Evolutionary conservation across 73 alveolate species (phyloP), one percentile per base, ranked within the genome.

Genomic region (Paraurostyla sp.): DNA sequence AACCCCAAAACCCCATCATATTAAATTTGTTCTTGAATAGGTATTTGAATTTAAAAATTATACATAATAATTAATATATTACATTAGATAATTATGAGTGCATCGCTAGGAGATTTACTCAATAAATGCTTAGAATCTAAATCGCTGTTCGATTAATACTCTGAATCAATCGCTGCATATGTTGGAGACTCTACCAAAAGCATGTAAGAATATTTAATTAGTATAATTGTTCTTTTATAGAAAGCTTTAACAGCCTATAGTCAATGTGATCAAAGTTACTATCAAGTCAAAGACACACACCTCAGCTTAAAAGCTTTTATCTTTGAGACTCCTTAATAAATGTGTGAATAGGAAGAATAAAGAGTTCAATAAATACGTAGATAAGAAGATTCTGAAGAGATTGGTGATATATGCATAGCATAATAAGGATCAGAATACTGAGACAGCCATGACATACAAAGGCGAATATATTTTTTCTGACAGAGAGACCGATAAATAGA

Each of bases 381-480:
- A 78, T 27, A 78, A 78, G 62, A 78, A 78, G 78, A 51, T 78
- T 15, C 54, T 78, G 40, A 36, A 30, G 23, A 49, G 89, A 32
- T 52, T 78, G 22, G 89, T 50, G 22, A 78, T 78, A 51, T 78
- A 51, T 2, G 89, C 89, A 27, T 23, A 78, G 60, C 78, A 54
- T 52, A 49, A 78, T 27, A 78, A 78, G 52, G 42, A 78, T 76
- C 49, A 78, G 42, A 54, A 29, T 20, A 6, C 9, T 27, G 76
- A 78, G 27, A 6, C 45, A 16, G 89, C 49, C 68, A 4, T 78
- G 80, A 40, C 29, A 7, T 51, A 43, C 6, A 78, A 78, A 42
- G 89, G 89, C 2, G 76, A 78, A 40, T 33, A 6, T 18, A 51
- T 78, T 4, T 78, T 78, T 54, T 78, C 89, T 3, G 78, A 78